A percentile compares a stretch with the other conserved stretches of the same genome.
Evolutionary conservation across 306 rosid genomes (phyloP).

Genomic region (Medicago lupulina): DNA sequence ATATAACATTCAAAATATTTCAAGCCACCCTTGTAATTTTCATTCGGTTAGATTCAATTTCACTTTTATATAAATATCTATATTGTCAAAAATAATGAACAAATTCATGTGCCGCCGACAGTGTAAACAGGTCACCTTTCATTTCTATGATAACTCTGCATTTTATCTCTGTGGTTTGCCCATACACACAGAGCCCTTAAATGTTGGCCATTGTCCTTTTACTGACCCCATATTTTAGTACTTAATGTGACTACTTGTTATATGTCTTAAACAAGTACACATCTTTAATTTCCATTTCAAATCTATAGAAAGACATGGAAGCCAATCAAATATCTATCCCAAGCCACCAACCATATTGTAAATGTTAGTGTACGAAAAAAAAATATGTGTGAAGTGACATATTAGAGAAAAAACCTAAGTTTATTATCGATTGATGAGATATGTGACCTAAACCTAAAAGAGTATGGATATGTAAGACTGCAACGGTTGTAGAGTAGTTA

Average conservation of each 20-base stretch:
- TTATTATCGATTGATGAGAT: not conserved
- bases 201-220: slow-evolving; percentile 36
- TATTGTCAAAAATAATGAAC: not conserved
- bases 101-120: slow-evolving; percentile 43
- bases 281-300: slow-evolving; percentile 28
- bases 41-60: not conserved
- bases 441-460: not conserved
- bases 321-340: slow-evolving; percentile 15
- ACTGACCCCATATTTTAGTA: slow-evolving; percentile 39
- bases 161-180: slow-evolving; percentile 24
- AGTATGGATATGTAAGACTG: too few relatives aligned
- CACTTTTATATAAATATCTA: not conserved
- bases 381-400: slow-evolving; percentile 29
- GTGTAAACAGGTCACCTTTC: slow-evolving; percentile 26
- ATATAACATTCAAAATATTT: too few relatives aligned
- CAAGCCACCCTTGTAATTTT: not conserved
- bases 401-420: not conserved
- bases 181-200: slow-evolving; percentile 2
- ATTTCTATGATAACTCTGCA: slow-evolving; percentile 13
- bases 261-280: slow-evolving; percentile 42
- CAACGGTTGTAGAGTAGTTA: not conserved
- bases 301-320: slow-evolving; percentile 1
- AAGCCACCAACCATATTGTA: slow-evolving; percentile 31
- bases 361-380: slow-evolving; percentile 27
- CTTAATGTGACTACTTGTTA: slow-evolving; percentile 23